Evolutionary conservation across 164 flowering plant genomes (phyloP), one percentile per base, ranked within the genome.

Genomic region (Stephania yunnanensis): DNA sequence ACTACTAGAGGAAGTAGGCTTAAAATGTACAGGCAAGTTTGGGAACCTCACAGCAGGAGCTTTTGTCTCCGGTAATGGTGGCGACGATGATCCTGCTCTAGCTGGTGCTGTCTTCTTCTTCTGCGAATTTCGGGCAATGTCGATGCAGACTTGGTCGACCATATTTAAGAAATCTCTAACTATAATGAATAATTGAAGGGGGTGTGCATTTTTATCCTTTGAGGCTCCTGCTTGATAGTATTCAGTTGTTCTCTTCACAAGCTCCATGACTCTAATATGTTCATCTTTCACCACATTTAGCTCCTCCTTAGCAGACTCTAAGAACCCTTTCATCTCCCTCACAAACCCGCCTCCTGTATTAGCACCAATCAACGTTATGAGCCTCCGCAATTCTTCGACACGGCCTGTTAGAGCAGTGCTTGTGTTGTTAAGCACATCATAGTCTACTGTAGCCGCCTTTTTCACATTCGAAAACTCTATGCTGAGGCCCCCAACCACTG

Each of bases 141-240:
- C 89, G 0, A 83, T 42, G 71, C 93, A 89, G 25, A 84, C 97
- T 46, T 79, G 84, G 78, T 91, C 98, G 68, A 92, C 97, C 90
- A 82, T 87, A 58, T 78, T 80, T 20, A 92, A 80, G 55, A 93
- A 93, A 80, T 89, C 93, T 69, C 85, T 88, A 36, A 93, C 88
- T 20, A 90, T 84, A n/a, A 78, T 83, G 73, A 93, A 93, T 71
- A 93, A 58, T 22, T 89, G 92, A 71, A 93, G 81, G 7, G 83
- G 86, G 5, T 80, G 72, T 19, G 74, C 71, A 22, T 71, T 83
- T 73, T 79, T 87, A 15, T 88, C 91, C 55, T 84, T 87, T 9
- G 83, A 68, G 36, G 80, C 83, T 69, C 90, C 91, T 15, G 90
- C 84, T 76, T 89, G 98, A 69, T 91, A 93, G 73, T 91, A 93